phyloP scores from a whole-genome alignment of 768 basidiomycete genomes.

The Termitomyces bulborhizus region DNA sequence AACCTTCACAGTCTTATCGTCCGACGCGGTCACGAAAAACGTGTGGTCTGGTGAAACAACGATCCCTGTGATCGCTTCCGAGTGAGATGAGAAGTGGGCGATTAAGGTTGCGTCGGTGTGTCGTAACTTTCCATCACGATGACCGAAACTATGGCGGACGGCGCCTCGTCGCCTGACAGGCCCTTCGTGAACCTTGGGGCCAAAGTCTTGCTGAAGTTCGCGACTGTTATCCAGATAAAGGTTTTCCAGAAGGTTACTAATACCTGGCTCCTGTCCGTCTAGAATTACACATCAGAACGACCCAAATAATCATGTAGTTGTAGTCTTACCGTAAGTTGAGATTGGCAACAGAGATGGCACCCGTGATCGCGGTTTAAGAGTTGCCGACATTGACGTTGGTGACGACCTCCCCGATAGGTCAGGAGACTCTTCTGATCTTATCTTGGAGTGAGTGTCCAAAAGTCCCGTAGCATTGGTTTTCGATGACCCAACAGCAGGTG shows the following conservation, averaged over 20 bases:
- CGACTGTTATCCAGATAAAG: constrained; percentile 83
- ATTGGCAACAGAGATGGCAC: constrained; percentile 52
- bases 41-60: constrained; percentile 89
- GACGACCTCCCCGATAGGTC: constrained; percentile 76
- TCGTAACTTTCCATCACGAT: constrained; percentile 55
- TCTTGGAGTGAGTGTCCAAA: constrained; percentile 68
- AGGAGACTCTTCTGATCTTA: constrained; percentile 59
- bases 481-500: constrained; percentile 84
- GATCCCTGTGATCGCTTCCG: constrained; percentile 70
- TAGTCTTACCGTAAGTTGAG: constrained; percentile 60
- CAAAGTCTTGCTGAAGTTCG: constrained; percentile 87
- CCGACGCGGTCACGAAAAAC: constrained; percentile 91
- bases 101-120: constrained; percentile 77
- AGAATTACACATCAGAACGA: not conserved
- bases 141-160: constrained; percentile 58
- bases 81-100: constrained; percentile 79
- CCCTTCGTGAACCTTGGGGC: constrained; percentile 79
- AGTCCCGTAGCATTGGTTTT: constrained; percentile 78
- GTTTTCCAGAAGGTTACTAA: constrained; percentile 84
- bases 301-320: not conserved
- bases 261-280: constrained; percentile 90
- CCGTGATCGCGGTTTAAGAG: constrained; percentile 43
- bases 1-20: constrained; percentile 90
- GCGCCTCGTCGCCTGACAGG: constrained; percentile 74
- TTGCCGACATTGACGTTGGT: constrained; percentile 59